A percentile compares a stretch with the other conserved stretches of the same genome.
phyloP scores from a whole-genome alignment of 495 filamentous ascomycete genomes.

The Talaromyces wortmannii region DNA sequence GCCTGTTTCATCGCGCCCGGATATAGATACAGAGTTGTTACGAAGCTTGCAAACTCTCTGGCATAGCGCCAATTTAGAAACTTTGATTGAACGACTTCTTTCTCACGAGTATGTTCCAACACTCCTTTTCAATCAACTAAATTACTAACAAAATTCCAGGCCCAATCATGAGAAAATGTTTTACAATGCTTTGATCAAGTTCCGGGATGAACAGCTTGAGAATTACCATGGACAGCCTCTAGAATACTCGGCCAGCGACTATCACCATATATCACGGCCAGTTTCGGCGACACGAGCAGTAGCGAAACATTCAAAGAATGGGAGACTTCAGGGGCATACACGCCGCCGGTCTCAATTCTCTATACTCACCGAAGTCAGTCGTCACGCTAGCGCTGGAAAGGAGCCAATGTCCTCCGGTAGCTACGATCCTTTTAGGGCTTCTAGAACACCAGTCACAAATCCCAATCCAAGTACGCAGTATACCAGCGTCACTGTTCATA shows the following conservation, averaged over 20 bases:
- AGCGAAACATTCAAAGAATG: conserved; percentile 26
- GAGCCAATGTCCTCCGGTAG: conserved; percentile 43
- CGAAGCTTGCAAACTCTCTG: conserved; percentile 81
- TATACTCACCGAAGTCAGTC: conserved; percentile 52
- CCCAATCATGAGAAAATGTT: conserved; percentile 86
- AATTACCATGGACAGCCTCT: conserved; percentile 69
- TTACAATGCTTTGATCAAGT: conserved; percentile 74
- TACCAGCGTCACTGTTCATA: conserved; percentile 63
- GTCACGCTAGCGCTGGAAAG: conserved; percentile 32
- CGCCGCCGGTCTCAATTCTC: conserved; percentile 64
- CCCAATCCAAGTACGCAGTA: conserved; percentile 33
- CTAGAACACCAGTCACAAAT: conserved; percentile 35
- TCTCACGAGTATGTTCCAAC: conserved; percentile 57
- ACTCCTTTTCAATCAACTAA: neutral
- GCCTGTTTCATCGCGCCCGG: conserved; percentile 38
- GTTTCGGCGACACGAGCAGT: conserved; percentile 40
- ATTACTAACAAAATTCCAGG: conserved; percentile 30
- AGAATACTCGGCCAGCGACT: conserved; percentile 77
- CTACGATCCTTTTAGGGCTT: conserved; percentile 82
- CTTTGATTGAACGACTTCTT: conserved; percentile 58
- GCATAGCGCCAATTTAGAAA: conserved; percentile 71
- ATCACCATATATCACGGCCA: conserved; percentile 64
- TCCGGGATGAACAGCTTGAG: conserved; percentile 74
- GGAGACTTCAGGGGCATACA: conserved; percentile 24
- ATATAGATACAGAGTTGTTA: conserved; percentile 73